Evolutionary conservation across 495 filamentous ascomycete species (phyloP).

Genomic region (Penicillium diatomitis): DNA sequence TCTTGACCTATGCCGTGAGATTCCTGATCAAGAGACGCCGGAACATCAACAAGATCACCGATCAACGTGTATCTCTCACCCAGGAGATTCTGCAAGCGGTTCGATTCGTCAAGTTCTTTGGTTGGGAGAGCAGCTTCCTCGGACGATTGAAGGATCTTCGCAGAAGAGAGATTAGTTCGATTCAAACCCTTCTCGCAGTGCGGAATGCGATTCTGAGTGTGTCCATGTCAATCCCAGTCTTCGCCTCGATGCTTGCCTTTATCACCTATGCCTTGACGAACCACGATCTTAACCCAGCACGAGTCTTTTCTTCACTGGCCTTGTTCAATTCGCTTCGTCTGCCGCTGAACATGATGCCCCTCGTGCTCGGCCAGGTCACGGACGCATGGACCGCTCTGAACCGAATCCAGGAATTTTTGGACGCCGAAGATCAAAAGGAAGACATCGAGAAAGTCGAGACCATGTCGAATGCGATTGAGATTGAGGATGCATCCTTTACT

Average conservation of each 20-base stretch:
- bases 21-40: conserved; percentile 60
- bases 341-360: conserved; percentile 77
- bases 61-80: conserved; percentile 80
- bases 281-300: conserved; percentile 60
- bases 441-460: conserved; percentile 54
- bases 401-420: conserved; percentile 78
- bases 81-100: conserved; percentile 89
- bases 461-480: conserved; percentile 57
- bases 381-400: conserved; percentile 80
- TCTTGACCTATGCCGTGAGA: conserved; percentile 64
- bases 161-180: conserved; percentile 61
- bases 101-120: conserved; percentile 92
- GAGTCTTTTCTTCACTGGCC: conserved; percentile 85
- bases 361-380: conserved; percentile 79
- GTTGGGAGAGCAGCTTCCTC: conserved; percentile 85
- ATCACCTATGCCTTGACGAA: conserved; percentile 80
- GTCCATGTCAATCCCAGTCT: conserved; percentile 70
- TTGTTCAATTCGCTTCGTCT: conserved; percentile 86
- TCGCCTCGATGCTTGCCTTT: conserved; percentile 91
- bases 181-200: conserved; percentile 71
- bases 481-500: conserved; percentile 72
- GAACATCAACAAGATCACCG: conserved; percentile 83
- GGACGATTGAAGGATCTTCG: conserved; percentile 65
- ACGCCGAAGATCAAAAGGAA: conserved; percentile 78
- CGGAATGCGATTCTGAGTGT: conserved; percentile 79